Evolutionary conservation across 2,329 filamentous ascomycete genomes (phyloP), one percentile per base, ranked within the genome.

Genomic region (Fusarium pseudoanthophilum): DNA sequence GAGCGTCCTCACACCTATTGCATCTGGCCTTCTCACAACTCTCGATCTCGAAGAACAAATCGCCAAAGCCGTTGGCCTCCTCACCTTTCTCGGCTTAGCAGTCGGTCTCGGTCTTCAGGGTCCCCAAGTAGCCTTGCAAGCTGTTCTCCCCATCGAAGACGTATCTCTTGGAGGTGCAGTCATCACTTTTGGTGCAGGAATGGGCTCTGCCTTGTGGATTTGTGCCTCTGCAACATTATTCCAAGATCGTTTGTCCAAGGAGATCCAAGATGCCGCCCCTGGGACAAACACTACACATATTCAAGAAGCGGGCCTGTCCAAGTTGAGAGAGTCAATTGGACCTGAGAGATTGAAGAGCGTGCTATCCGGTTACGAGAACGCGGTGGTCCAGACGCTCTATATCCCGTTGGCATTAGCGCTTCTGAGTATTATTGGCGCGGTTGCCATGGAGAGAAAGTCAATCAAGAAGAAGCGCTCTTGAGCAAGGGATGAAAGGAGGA

Each of bases 161-260:
- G 52, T 77, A 16, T 77, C 75, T 4, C 45, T 77, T 5, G 75
- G 75, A 1, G 75, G 75, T 4, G 75, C 75, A n/a, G 51, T 77
- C 3, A 39, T 78, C 11, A 78, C 65, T 7, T 77, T 78, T 13
- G 75, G 75, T 0, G 28, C 75, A 0, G 75, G 75, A 3, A 78
- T 77, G 74, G 75, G 75, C 3, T 73, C 72, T 5, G 58, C 75
- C 1, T 11, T 77, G 28, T 77, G 75, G 75, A 75, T 77, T 11
- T 77, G 75, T 18, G 75, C 76, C 4, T 75, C 75, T 4, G 75
- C 75, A 8, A 77, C 74, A 5, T 36, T 78, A 5, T 78, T 77
- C 46, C 75, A 77, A 24, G 69, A 53, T 7, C 75, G 75, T 1
- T 60, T 77, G 1, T 30, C 57, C 0, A 49, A 70, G 4, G 75